Base-by-base conservation (phyloP, 345 rosid species). In the Theobroma cacao region DNA sequence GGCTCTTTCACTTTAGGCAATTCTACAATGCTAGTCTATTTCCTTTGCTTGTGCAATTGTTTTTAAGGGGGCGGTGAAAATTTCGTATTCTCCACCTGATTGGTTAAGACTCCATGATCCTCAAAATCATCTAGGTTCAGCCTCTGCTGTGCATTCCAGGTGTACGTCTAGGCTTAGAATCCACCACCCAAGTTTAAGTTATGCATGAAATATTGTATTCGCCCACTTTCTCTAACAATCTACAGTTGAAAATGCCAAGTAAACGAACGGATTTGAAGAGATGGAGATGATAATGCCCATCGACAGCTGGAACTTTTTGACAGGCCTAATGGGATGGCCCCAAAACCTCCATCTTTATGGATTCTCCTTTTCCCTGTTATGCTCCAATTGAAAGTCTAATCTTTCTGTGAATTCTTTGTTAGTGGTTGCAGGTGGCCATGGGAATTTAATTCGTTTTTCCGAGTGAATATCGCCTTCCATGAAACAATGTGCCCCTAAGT, bases 401-500 rank as follows among this genome's bases (percentile, higher is more conserved):
- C 30, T 7, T 43, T 30, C 9, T 18, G n/a, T 12, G 48, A 17
- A 4, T n/a, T 20, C 18, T 53, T 40, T 31, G n/a, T 41, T 70
- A 76, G 76, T 80, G 84, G 88, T 33, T 78, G 78, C 41, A 61
- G 47, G 67, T 38, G 52, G 74, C n/a, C 26, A 69, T 10, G 72
- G 18, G 6, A n/a, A 13, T 45, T 72, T 47, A 22, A 41, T 28
- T 48, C 66, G 7, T 72, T 55, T 14, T 71, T 47, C 38, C 1
- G 28, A 47, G 41, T 33, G 81, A 64, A 76, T 64, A 76, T 79
- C 78, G 47, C 55, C 79, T 31, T 75, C 85, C 76, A 72, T 75
- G 67, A 77, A 81, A 3, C 69, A 50, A 77, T 76, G 82, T 85
- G 83, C 66, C 31, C 74, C 64, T 55, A 7, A 77, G 87, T 87